Evolutionary conservation across 768 basidiomycete genomes (phyloP).

Genomic region (Lyophyllum shimeji): DNA sequence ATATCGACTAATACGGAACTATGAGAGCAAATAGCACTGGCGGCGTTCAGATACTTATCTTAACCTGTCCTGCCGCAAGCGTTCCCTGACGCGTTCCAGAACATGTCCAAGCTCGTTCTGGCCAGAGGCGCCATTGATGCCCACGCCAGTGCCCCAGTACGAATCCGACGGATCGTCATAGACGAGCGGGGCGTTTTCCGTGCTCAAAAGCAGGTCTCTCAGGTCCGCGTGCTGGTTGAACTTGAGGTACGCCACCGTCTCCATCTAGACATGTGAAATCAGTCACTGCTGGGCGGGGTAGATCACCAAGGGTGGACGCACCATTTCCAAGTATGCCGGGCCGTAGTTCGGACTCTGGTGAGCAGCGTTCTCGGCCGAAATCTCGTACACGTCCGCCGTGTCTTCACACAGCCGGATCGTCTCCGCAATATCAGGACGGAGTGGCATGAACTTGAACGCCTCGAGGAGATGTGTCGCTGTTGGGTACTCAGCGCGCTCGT

Average conservation of each 20-base stretch:
- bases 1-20: too few species aligned
- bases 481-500: constrained; percentile 55
- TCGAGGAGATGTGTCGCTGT: constrained; percentile 77
- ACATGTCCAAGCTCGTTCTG: constrained; percentile 64
- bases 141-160: constrained; percentile 67
- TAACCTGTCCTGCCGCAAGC: constrained; percentile 29
- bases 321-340: constrained; percentile 47
- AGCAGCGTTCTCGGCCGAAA: constrained; percentile 30
- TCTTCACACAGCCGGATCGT: constrained; percentile 44
- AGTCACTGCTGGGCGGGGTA: neutral
- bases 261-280: constrained; percentile 48
- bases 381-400: constrained; percentile 36
- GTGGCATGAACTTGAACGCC: constrained; percentile 64
- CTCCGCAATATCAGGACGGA: constrained; percentile 54
- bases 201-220: constrained; percentile 51
- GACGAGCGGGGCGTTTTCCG: constrained; percentile 48
- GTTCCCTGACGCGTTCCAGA: constrained; percentile 54
- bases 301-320: constrained; percentile 28
- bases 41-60: too few species aligned
- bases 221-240: constrained; percentile 68
- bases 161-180: constrained; percentile 54
- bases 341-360: constrained; percentile 51
- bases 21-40: too few species aligned
- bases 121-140: constrained; percentile 32
- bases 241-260: constrained; percentile 65